phyloP scores from a whole-genome alignment of 345 rosid genomes.

The Excoecaria cochinchinensis region DNA sequence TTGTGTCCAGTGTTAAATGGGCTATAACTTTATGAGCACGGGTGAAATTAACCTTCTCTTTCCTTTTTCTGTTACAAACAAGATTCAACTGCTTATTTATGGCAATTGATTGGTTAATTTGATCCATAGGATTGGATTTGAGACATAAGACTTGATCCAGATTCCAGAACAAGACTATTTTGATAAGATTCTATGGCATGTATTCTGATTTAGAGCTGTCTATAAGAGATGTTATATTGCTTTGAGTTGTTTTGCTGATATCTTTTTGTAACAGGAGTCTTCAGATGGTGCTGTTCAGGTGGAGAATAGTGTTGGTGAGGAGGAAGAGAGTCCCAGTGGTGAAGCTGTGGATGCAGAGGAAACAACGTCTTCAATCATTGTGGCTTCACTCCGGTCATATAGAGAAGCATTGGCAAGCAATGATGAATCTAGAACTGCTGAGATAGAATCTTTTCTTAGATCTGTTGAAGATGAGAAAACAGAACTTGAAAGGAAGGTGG shows the following conservation, averaged over 20 bases:
- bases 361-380: conserved; percentile 44
- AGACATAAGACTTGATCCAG: not conserved
- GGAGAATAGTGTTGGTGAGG: conserved; percentile 37
- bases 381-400: conserved; percentile 51
- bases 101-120: not conserved
- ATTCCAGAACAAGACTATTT: not conserved
- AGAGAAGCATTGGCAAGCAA: conserved; percentile 67
- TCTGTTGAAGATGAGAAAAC: conserved; percentile 68
- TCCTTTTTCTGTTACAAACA: not conserved
- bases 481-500: conserved; percentile 54
- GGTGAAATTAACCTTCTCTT: not conserved
- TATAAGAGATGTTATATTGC: not conserved
- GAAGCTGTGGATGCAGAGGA: conserved; percentile 49
- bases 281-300: conserved; percentile 47
- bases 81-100: not conserved
- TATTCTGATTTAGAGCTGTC: not conserved
- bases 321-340: conserved; percentile 9
- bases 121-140: not conserved
- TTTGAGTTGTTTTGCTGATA: conserved; percentile 10
- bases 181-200: not conserved
- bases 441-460: conserved; percentile 63
- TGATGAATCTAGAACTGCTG: conserved; percentile 55
- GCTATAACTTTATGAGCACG: no score
- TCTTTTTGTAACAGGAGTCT: conserved; percentile 53
- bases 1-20: no score